phyloP scores from a whole-genome alignment of 768 basidiomycete species.

The Mycena filopes region DNA sequence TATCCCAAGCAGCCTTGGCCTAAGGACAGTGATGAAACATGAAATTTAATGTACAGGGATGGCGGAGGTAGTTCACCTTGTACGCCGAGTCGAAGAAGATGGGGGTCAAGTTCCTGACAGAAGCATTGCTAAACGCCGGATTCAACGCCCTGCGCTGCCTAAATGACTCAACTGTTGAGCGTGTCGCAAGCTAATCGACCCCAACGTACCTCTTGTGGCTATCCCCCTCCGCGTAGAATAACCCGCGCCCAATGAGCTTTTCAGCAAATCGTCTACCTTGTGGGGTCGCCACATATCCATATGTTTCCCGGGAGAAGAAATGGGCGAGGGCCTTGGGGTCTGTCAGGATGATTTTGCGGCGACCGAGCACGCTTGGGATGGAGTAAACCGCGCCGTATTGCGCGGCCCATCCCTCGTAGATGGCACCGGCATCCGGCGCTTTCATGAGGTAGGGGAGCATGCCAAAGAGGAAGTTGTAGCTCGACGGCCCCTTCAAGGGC shows the following conservation, averaged over 20 bases:
- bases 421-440: conserved; percentile 40
- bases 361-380: conserved; percentile 50
- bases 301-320: conserved; percentile 62
- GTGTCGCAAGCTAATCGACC: background rate
- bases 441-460: conserved; percentile 42
- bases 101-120: conserved; percentile 10
- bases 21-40: background rate
- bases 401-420: conserved; percentile 59
- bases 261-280: conserved; percentile 44
- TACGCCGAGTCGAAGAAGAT: conserved; percentile 23
- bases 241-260: conserved; percentile 40
- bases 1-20: conserved; percentile 22
- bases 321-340: conserved; percentile 55
- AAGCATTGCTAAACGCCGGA: conserved; percentile 5
- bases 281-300: conserved; percentile 47
- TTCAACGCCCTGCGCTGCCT: conserved; percentile 19
- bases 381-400: conserved; percentile 59
- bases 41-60: too few relatives aligned
- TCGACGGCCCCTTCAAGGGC: conserved; percentile 54
- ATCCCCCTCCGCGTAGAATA: conserved; percentile 50
- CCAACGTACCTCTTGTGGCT: conserved; percentile 40
- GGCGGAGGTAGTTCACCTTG: background rate
- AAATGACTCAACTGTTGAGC: too few relatives aligned
- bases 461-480: conserved; percentile 56
- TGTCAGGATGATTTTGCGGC: conserved; percentile 40